Evolutionary conservation across 805 yeast genomes (phyloP), one percentile per base, ranked within the genome.

Genomic region (Zygosaccharomyces lentus): DNA sequence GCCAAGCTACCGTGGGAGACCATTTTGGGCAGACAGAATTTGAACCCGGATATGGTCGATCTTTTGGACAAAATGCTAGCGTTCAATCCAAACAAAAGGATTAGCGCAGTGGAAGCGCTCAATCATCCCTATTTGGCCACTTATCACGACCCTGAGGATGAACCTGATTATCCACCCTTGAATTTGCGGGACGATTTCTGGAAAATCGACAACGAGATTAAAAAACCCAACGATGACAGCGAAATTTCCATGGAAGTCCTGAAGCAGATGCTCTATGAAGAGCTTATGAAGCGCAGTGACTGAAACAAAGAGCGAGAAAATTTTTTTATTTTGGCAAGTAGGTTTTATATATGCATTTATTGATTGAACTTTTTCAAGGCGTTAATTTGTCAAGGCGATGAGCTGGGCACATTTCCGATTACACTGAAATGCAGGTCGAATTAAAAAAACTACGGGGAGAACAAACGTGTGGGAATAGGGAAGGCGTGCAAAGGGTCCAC

Each of bases 191-290:
- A 71, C 46, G 58, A 61, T 26, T 69, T 71, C 43, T 71, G 75
- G 74, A 69, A 66, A 48, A 52, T 68, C 24, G 71, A 69, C 50
- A 72, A 70, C 48, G 69, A 65, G 37, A 55, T 57, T 30, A 64
- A 53, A 35, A 51, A 51, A 34, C 57, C 53, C 47, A 37, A 56
- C 12, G 67, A 76, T 43, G 89, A 89, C 57, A 89, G 87, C 51
- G 89, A 87, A 50, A 74, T 88, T 45, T 75, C 83, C 16, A 74
- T 87, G 53, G 82, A 78, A 25, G 84, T 84, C 53, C 73, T 91
- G 64, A 88, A 88, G 65, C 73, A 74, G 53, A 70, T 88, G 77
- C 72, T 90, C 46, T 86, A 79, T 55, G 86, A 84, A 42, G 96
- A 90, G 69, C 84, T 90, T 40, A 82, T 84, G 83, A 70, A 62